Conservation (phyloP, 768 basidiomycete genomes). For the Auriscalpium vulgare region DNA sequence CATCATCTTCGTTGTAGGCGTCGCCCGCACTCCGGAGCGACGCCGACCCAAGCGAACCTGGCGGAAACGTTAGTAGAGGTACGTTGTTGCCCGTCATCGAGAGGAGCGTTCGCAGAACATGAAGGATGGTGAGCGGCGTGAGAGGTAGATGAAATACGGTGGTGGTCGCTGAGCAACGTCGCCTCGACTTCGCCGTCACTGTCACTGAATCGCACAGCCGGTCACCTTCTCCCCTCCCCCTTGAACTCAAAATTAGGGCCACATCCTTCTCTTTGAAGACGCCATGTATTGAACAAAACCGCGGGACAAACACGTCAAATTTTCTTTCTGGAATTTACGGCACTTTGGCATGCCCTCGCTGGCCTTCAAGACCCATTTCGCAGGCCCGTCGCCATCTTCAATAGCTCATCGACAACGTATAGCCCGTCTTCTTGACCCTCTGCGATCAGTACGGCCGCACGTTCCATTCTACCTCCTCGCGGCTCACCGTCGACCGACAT, state of each 20-base stretch:
- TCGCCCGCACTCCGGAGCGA: not conserved
- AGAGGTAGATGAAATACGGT: not conserved
- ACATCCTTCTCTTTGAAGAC: no score
- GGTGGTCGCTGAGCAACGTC: no score
- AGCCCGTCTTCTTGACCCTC: not conserved
- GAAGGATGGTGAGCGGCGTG: not conserved
- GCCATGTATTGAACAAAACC: no score
- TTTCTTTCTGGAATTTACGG: no score
- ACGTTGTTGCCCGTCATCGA: not conserved
- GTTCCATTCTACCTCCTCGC: slow-evolving; percentile 61
- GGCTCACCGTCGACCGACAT: slow-evolving; percentile 68
- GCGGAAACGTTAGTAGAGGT: not conserved
- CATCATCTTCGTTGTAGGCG: slow-evolving; percentile 6
- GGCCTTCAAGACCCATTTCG: no score
- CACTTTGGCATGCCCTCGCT: no score
- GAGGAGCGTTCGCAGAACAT: not conserved
- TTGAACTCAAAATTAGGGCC: no score
- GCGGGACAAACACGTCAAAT: no score
- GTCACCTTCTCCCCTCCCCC: no score
- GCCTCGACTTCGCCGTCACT: no score
- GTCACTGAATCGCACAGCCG: no score
- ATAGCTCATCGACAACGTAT: not conserved
- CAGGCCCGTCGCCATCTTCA: not conserved
- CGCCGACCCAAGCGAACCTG: not conserved
- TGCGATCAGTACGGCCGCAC: slow-evolving; percentile 35